Percentiles rank a stretch among this genome's conserved stretches.
These are phyloP conservation scores for Aspergillus udagawae DNA, from an alignment of 2,329 filamentous ascomycete species.

Conservation along the genomic window DNA sequence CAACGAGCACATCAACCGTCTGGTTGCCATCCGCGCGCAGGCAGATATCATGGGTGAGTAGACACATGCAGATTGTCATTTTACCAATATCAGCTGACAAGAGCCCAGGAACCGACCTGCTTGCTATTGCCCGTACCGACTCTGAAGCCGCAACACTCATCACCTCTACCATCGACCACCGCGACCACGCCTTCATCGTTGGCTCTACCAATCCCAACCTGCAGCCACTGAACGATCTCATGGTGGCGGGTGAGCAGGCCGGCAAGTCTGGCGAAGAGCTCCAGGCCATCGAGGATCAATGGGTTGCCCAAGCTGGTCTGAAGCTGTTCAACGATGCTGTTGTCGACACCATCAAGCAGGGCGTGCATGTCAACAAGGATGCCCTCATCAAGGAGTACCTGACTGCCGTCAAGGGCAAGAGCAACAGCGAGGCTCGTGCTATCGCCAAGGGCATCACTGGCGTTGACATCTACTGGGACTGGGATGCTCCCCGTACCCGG, in stretches of 20 bases:
- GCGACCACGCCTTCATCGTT: slow-evolving; percentile 91
- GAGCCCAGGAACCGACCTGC: slow-evolving; percentile 67
- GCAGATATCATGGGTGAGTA: slow-evolving; percentile 93
- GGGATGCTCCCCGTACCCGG: slow-evolving; percentile 86
- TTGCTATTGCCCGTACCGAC: slow-evolving; percentile 91
- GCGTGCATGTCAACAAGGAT: slow-evolving; percentile 63
- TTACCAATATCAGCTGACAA: slow-evolving; percentile 2
- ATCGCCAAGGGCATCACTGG: slow-evolving; percentile 75
- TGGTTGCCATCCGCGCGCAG: slow-evolving; percentile 94
- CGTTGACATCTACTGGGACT: slow-evolving; percentile 84
- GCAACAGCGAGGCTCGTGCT: slow-evolving; percentile 73
- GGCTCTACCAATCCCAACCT: slow-evolving; percentile 82
- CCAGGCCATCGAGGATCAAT: slow-evolving; percentile 87
- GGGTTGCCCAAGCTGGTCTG: slow-evolving; percentile 73
- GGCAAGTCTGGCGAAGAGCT: slow-evolving; percentile 78
- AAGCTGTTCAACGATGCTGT: slow-evolving; percentile 92
- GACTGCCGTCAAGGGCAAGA: slow-evolving; percentile 71
- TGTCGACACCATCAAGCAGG: slow-evolving; percentile 70
- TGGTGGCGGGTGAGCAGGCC: slow-evolving; percentile 75
- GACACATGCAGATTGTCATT: not conserved
- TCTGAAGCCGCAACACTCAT: slow-evolving; percentile 97
- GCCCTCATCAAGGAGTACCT: slow-evolving; percentile 64
- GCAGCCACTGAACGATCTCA: slow-evolving; percentile 82
- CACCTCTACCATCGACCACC: slow-evolving; percentile 90
- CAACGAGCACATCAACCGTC: slow-evolving; percentile 94